Percentiles rank a stretch among this genome's conserved stretches.
phyloP scores from a whole-genome alignment of 1,139 yeast species.

The Protomyces macrosporus region DNA sequence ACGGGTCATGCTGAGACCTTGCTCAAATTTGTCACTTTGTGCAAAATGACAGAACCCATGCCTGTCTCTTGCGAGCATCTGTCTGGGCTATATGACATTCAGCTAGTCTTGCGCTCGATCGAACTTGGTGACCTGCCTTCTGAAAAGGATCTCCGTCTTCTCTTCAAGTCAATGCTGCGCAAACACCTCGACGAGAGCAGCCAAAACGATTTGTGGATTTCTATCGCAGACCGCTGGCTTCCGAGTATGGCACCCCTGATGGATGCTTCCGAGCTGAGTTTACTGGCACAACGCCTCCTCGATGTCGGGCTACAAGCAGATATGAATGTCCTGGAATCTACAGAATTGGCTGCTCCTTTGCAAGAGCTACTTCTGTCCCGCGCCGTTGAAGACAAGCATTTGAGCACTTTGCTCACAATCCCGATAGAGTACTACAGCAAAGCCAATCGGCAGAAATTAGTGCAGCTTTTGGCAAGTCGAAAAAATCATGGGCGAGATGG shows the following conservation, averaged over 20 bases:
- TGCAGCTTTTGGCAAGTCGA: not conserved
- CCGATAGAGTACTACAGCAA: conserved; percentile 13
- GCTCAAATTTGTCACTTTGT: not conserved
- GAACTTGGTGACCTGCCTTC: not conserved
- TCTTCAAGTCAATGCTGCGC: not conserved
- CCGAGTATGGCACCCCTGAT: not conserved
- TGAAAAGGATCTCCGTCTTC: not conserved
- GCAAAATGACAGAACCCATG: not conserved
- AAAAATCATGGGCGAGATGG: too few relatives aligned
- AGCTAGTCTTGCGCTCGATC: not conserved
- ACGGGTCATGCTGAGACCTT: not conserved
- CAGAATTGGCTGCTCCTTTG: not conserved
- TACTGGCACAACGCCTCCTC: not conserved
- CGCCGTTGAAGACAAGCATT: not conserved
- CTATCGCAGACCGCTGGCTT: not conserved
- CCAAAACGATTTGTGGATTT: not conserved
- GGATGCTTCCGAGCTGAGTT: not conserved
- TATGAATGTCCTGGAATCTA: not conserved
- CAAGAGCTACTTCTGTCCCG: not conserved
- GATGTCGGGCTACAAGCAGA: not conserved
- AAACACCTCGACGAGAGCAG: not conserved
- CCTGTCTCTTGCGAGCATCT: not conserved
- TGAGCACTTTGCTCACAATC: not conserved
- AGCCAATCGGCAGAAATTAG: not conserved
- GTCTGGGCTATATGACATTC: not conserved